Evolutionary conservation across 257 asterid species (phyloP).

Genomic region (Solanum pimpinellifolium): DNA sequence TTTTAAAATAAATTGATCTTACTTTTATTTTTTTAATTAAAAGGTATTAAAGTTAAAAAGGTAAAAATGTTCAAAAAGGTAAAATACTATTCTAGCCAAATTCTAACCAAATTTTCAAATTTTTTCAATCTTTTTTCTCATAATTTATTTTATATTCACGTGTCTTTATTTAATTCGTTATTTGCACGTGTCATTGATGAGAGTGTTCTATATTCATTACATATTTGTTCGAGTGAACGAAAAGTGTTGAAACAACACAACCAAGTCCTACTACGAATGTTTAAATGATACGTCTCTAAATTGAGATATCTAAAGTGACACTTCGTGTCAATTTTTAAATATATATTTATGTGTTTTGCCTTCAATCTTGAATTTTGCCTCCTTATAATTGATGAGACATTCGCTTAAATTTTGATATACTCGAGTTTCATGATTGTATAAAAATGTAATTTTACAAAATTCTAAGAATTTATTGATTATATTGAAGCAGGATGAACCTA

Average conservation of each 20-base stretch:
- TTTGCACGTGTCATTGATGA: too few relatives aligned
- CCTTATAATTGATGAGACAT: neutral
- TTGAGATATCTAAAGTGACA: neutral
- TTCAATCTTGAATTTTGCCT: neutral
- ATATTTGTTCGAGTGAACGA: neutral
- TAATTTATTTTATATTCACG: too few relatives aligned
- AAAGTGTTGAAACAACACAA: too few relatives aligned
- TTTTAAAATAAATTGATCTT: too few relatives aligned
- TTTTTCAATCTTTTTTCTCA: neutral
- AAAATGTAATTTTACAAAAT: neutral
- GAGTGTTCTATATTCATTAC: too few relatives aligned
- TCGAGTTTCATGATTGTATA: neutral
- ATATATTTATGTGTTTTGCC: neutral
- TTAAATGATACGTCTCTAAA: neutral
- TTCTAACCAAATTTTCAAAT: too few relatives aligned
- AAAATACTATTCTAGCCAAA: too few relatives aligned
- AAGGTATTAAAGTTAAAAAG: too few relatives aligned
- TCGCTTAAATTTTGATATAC: neutral
- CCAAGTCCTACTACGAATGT: too few relatives aligned
- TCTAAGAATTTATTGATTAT: neutral
- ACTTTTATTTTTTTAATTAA: too few relatives aligned
- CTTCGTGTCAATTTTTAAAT: neutral
- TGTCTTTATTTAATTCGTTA: too few relatives aligned
- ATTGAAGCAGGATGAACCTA: neutral
- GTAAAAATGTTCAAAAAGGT: too few relatives aligned